Evolutionary conservation across 192 early-diverging fungal genomes (phyloP).

Genomic region (Coemansia sp.): DNA sequence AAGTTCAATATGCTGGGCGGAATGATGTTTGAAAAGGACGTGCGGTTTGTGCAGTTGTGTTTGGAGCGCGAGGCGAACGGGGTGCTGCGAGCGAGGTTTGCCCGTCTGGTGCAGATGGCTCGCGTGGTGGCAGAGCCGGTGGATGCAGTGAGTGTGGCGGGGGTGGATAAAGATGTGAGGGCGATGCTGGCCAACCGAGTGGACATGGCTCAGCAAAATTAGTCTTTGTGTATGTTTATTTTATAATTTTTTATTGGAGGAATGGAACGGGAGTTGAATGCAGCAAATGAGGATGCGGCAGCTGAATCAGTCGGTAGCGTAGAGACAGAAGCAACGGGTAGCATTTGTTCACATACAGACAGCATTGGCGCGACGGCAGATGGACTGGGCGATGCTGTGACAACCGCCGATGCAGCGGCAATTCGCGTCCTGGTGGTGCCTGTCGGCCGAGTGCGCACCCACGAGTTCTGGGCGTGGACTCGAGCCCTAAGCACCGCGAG

Average conservation of each 20-base stretch:
- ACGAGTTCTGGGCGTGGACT: slow-evolving; percentile 18
- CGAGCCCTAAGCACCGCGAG: slow-evolving; percentile 26
- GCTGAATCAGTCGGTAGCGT: neutral
- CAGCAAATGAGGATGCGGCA: too few relatives aligned
- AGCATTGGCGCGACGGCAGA: neutral
- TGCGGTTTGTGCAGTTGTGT: slow-evolving; percentile 70
- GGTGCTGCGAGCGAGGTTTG: slow-evolving; percentile 72
- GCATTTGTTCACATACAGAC: neutral
- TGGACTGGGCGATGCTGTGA: slow-evolving; percentile 25
- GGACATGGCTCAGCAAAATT: too few relatives aligned
- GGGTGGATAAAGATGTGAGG: too few relatives aligned
- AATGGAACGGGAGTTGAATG: too few relatives aligned
- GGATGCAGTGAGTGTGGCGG: too few relatives aligned
- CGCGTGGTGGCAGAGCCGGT: slow-evolving; percentile 4
- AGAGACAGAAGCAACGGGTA: neutral
- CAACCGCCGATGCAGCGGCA: slow-evolving; percentile 47
- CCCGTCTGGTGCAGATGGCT: slow-evolving; percentile 81
- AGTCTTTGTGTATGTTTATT: too few relatives aligned
- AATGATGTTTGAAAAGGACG: slow-evolving; percentile 89
- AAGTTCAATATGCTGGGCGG: slow-evolving; percentile 93
- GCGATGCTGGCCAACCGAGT: too few relatives aligned
- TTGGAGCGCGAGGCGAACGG: slow-evolving; percentile 62
- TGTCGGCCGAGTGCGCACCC: slow-evolving; percentile 37
- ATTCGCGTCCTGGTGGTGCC: slow-evolving; percentile 53
- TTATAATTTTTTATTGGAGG: too few relatives aligned